Base-by-base conservation (phyloP, 129 eudicot species). In the Gnaphalium uliginosum region DNA sequence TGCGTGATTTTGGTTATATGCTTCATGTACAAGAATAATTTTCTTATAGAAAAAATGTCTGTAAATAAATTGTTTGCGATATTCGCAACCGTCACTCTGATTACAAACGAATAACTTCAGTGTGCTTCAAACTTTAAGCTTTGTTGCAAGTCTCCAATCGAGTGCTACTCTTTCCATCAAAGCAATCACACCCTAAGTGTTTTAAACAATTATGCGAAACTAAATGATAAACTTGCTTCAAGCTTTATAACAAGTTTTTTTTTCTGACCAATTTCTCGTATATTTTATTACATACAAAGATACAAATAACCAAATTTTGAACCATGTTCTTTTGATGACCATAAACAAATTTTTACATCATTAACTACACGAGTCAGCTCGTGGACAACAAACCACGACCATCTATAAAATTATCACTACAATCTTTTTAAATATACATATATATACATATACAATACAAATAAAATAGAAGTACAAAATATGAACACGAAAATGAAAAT, bases 1-100 rank as follows among this genome's bases (percentile, higher is more conserved):
- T 57, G 83, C 83, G 5, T 79, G 64, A 65, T 63, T 76, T 59
- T 48, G 32, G 66, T 56, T 61, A 57, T 22, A 68, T 77, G 74
- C 46, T 60, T 74, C 68, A 25, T 58, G 15, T 76, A 74, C 74
- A 17, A n/a, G 18, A 74, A n/a, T 59, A 29, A 2, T 46, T 5
- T 23, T 4, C 39, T 29, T 39, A 73, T 46, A 66, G 54, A 66
- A 66, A 66, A 21, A 39, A 3, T 46, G 43, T 29, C 22, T 66
- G 79, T 80, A 66, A 73, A 66, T 78, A 60, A 48, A 22, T 14
- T 69, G 81, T 46, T 59, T 59, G 76, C 39, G 63, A 60, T 43
- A 69, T 39, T 72, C 53, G 50, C 61, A 73, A 33, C 57, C 32
- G 50, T 66, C 26, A 54, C 69, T 43, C 56, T 30, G 15, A 72